phyloP scores from a whole-genome alignment of 345 rosid species.

The Pugionium cornutum region DNA sequence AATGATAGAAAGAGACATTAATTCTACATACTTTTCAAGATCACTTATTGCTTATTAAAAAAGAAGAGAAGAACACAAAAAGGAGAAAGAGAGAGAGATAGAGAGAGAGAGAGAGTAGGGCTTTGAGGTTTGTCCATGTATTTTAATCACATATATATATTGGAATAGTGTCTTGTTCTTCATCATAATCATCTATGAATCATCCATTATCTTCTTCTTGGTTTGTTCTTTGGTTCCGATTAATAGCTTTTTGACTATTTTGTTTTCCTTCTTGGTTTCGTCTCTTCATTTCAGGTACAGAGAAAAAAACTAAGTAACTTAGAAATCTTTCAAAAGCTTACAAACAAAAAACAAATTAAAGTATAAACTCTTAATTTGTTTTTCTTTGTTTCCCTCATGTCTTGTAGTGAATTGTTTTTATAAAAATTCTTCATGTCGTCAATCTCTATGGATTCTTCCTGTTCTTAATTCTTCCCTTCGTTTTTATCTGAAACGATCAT shows the following conservation, averaged over 20 bases:
- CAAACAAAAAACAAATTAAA: conserved; percentile 27
- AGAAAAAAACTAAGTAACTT: not conserved
- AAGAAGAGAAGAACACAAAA: conserved; percentile 30
- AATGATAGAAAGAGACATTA: conserved; percentile 24
- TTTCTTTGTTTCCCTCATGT: conserved; percentile 37
- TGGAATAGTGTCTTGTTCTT: conserved; percentile 31
- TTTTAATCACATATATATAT: conserved; percentile 15
- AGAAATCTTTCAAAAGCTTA: conserved; percentile 26
- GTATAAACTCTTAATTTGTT: conserved; percentile 25
- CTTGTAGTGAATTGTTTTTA: conserved; percentile 40
- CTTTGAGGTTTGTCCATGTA: conserved; percentile 43
- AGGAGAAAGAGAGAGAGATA: conserved; percentile 28
- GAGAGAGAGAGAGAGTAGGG: conserved; percentile 36
- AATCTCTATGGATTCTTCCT: conserved; percentile 43
- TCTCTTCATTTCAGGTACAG: conserved; percentile 49
- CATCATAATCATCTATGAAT: conserved; percentile 33
- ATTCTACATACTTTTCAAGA: conserved; percentile 36
- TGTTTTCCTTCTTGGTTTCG: conserved; percentile 43
- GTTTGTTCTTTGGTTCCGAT: conserved; percentile 39
- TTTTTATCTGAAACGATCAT: conserved; percentile 35
- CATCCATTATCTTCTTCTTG: conserved; percentile 53
- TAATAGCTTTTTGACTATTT: conserved; percentile 32
- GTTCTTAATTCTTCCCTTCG: conserved; percentile 40
- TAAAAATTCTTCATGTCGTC: conserved; percentile 40
- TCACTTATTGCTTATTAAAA: conserved; percentile 31